Percentiles rank a stretch among this genome's conserved stretches.
These are phyloP conservation scores for Candida adriatica DNA, from an alignment of 805 yeast genomes.

Conservation along the genomic window DNA sequence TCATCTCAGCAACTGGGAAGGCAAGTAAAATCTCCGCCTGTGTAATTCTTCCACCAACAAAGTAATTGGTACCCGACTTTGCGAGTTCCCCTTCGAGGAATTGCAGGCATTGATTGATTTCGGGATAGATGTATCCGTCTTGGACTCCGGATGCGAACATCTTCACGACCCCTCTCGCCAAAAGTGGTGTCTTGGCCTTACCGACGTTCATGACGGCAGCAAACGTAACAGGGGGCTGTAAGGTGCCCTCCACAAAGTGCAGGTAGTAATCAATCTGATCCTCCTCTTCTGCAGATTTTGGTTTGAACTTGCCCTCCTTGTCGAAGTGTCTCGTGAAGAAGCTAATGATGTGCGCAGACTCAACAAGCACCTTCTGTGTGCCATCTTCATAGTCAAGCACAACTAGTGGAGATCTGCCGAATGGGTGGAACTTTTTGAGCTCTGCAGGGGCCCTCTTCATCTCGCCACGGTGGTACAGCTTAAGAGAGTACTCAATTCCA, in stretches of 20 bases:
- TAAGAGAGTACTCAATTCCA: slow-evolving; percentile 1
- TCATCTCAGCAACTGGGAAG: slow-evolving; percentile 28
- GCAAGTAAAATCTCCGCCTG: slow-evolving; percentile 51
- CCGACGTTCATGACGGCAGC: slow-evolving; percentile 21
- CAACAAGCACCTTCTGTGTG: slow-evolving; percentile 35
- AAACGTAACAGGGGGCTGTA: slow-evolving; percentile 42
- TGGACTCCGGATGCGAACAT: slow-evolving; percentile 39
- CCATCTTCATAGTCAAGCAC: slow-evolving; percentile 33
- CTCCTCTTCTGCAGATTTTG: slow-evolving; percentile 32
- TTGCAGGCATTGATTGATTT: slow-evolving; percentile 33
- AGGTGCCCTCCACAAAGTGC: slow-evolving; percentile 56
- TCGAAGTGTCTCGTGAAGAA: slow-evolving; percentile 48
- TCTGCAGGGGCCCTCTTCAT: slow-evolving; percentile 4
- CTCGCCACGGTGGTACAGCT: slow-evolving; percentile 2
- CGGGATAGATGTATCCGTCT: slow-evolving; percentile 41
- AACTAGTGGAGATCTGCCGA: slow-evolving; percentile 37
- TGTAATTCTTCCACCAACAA: slow-evolving; percentile 44
- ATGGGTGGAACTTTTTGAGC: slow-evolving; percentile 4
- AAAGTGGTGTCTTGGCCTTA: slow-evolving; percentile 37
- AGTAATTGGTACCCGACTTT: slow-evolving; percentile 21
- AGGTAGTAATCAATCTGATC: slow-evolving; percentile 43
- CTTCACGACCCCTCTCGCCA: slow-evolving; percentile 37
- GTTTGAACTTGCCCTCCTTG: slow-evolving; percentile 29
- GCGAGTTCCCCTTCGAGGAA: slow-evolving; percentile 30
- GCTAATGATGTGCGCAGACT: slow-evolving; percentile 53